Evolutionary conservation across 106 monocot genomes (phyloP).

Genomic region (Xerophyta viscosa): DNA sequence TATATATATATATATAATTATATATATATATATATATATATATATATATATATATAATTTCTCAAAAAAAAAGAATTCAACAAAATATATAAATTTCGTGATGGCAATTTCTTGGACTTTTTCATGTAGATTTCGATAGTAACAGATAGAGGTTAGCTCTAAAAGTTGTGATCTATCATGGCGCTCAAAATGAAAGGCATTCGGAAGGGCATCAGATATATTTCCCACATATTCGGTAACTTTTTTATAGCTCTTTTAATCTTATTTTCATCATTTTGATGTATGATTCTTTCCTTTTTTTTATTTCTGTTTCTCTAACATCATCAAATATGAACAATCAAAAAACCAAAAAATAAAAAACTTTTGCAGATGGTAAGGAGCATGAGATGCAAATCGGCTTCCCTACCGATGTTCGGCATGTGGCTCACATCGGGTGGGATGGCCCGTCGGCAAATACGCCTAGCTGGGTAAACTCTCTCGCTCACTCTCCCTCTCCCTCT

Average conservation of each 20-base stretch:
- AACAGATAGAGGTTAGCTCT: no score
- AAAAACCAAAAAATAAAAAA: background rate
- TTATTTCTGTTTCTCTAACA: no score
- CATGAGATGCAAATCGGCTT: slow-evolving; percentile 23
- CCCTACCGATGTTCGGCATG: slow-evolving; percentile 28
- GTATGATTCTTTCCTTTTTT: background rate
- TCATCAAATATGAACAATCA: background rate
- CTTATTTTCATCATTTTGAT: background rate
- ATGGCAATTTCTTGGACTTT: no score
- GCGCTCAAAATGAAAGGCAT: slow-evolving; percentile 50
- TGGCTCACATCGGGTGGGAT: slow-evolving; percentile 28
- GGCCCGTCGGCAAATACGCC: slow-evolving; percentile 9
- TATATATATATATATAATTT: no score
- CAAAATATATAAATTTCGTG: no score
- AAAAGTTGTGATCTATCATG: background rate
- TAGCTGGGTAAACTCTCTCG: slow-evolving; percentile 8
- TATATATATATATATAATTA: no score
- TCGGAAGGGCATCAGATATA: slow-evolving; percentile 56
- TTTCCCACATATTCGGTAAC: slow-evolving; percentile 71
- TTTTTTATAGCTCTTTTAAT: background rate
- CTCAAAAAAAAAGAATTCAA: no score
- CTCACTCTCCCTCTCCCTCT: background rate
- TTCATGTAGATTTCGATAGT: no score
- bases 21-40: no score
- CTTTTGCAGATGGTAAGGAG: slow-evolving; percentile 10